These are phyloP conservation scores for Fusarium xylarioides DNA, from an alignment of 2,329 filamentous ascomycete species.

Conservation along the genomic window DNA sequence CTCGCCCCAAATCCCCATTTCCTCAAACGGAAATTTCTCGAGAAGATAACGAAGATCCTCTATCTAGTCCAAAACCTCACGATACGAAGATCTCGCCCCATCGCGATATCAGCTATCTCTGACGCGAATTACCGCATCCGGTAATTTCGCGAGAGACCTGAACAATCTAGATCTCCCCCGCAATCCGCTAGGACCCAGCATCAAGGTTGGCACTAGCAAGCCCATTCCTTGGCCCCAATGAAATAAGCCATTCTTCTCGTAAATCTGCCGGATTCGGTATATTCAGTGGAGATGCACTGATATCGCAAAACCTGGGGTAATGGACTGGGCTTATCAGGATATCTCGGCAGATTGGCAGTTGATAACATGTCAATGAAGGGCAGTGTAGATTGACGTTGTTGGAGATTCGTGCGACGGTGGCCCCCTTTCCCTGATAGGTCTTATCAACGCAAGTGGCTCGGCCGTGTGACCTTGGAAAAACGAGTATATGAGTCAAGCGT, in stretches of 20 bases:
- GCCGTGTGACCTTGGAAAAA: neutral
- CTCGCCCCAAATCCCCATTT: neutral
- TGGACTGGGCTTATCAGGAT: slow-evolving; percentile 2
- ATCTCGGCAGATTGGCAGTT: slow-evolving; percentile 3
- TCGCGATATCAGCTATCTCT: neutral
- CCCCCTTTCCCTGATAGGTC: neutral
- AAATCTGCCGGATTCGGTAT: neutral
- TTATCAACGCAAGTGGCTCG: neutral
- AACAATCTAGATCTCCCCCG: neutral
- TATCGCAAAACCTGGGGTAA: slow-evolving; percentile 13
- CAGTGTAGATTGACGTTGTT: neutral
- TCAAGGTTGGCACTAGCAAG: neutral
- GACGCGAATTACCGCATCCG: neutral
- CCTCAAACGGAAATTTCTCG: neutral
- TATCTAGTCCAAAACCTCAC: neutral
- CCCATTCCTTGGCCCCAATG: neutral
- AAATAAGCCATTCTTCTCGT: accelerated
- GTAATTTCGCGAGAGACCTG: slow-evolving; percentile 1
- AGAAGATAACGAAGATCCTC: neutral
- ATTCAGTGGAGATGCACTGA: neutral
- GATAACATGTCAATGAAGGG: neutral
- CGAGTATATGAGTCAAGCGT: slow-evolving; percentile 9
- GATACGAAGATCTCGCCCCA: neutral
- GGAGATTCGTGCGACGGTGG: neutral
- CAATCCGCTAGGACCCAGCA: slow-evolving; percentile 1